A percentile compares a stretch with the other conserved stretches of the same genome.
Conservation (phyloP, 1,284 basidiomycete species). For the Microbotryum scabiosae region DNA sequence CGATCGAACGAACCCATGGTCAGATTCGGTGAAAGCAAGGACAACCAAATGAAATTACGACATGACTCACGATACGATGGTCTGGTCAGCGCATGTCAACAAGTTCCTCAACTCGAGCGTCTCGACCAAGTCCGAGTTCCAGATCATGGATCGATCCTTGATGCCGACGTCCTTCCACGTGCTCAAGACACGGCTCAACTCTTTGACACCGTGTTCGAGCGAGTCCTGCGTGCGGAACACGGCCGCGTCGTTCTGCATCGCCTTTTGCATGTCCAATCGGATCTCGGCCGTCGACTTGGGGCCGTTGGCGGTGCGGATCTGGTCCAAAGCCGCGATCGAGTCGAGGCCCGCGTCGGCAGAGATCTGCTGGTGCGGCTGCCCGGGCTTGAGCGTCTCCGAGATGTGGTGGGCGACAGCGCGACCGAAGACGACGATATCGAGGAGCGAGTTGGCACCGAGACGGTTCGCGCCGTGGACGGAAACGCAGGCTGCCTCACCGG, state of each 20-base stretch:
- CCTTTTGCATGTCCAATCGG: conserved; percentile 94
- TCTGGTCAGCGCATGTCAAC: conserved; percentile 89
- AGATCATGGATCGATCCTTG: conserved; percentile 98
- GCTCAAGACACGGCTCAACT: conserved; percentile 76
- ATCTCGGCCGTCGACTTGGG: conserved; percentile 81
- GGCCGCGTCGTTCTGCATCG: conserved; percentile 58
- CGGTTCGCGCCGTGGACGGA: conserved; percentile 99
- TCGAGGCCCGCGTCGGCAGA: conserved; percentile 78
- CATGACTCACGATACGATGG: conserved; percentile 58
- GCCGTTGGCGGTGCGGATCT: conserved; percentile 73
- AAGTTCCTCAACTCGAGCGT: conserved; percentile 95
- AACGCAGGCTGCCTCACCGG: conserved; percentile 97
- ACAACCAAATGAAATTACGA: no score
- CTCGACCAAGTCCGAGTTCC: conserved; percentile 98
- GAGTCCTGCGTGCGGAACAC: conserved; percentile 70
- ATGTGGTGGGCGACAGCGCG: conserved; percentile 98
- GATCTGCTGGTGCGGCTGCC: conserved; percentile 83
- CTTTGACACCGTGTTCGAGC: conserved; percentile 84
- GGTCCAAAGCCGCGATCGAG: conserved; percentile 82
- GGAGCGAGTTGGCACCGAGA: conserved; percentile 95
- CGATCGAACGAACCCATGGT: no score
- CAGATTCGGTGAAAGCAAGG: no score
- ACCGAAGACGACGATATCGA: conserved; percentile 98
- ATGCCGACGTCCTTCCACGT: conserved; percentile 85
- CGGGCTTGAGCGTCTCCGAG: conserved; percentile 78